phyloP scores from a whole-genome alignment of 2,329 filamentous ascomycete species.

The Corniculantispora saksenae region DNA sequence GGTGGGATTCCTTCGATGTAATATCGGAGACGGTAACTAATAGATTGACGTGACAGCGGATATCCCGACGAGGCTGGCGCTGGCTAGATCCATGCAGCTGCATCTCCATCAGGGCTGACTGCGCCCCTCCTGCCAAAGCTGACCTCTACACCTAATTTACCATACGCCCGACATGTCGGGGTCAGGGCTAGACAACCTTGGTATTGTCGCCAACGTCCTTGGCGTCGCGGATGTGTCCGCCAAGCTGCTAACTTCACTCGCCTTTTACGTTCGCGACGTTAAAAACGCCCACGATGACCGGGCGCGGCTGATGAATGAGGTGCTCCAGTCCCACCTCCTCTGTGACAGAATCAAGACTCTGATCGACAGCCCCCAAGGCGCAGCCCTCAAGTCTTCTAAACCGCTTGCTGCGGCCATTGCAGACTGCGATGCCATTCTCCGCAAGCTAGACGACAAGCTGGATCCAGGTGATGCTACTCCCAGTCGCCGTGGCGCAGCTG shows the following conservation, averaged over 20 bases:
- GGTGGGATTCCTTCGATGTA: too few species aligned
- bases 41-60: too few species aligned
- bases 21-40: too few species aligned
- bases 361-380: background rate
- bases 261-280: background rate
- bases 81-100: too few species aligned
- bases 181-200: background rate
- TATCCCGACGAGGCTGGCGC: too few species aligned
- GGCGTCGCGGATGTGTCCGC: background rate
- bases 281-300: background rate
- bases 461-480: too few species aligned
- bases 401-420: background rate
- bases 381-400: background rate
- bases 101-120: too few species aligned
- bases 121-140: too few species aligned
- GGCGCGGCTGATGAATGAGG: background rate
- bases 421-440: background rate
- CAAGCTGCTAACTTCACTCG: background rate
- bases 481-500: background rate
- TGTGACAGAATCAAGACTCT: background rate
- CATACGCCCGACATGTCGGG: too few species aligned
- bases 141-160: too few species aligned
- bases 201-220: background rate
- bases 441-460: background rate
- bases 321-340: background rate